Base-by-base conservation (phyloP, 768 basidiomycete species). In the Crepidotus variabilis region DNA sequence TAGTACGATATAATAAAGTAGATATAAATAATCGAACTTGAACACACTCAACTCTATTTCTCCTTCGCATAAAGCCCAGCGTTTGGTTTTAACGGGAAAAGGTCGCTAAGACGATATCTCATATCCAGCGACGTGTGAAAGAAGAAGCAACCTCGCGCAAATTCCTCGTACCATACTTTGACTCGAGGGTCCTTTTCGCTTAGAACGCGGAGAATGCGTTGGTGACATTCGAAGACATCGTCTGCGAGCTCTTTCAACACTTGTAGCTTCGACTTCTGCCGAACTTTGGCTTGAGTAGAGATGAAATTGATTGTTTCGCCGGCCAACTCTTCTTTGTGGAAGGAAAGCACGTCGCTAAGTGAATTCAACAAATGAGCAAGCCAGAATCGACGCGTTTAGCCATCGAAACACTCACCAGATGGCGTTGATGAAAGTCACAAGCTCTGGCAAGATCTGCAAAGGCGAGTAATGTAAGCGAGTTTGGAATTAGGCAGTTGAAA, bases 251-350 rank as follows among this genome's bases (percentile, higher is more conserved):
- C 56, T 0, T 36, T n/a, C 1, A 70, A 63, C 5, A 60, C 61
- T 7, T 70, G 67, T 48, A 67, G 47, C 53, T 74, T 75, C 3
- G 67, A 59, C 6, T 54, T 48, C 2, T 60, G 56, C 2, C 60
- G 55, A 23, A 58, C 63, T 10, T 59, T 57, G 0, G 75, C 74
- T 0, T 70, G 54, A 14, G 65, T 57, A 0, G 76, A 74, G 33
- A 76, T 60, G 23, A 65, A 70, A 55, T 76, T 77, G 34, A 67
- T 65, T 4, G 58, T 55, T 51, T 77, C 77, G 2, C 67, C 70
- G 0, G 52, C 65, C 1, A 65, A 52, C 51, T 77, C 76, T 65
- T 78, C 77, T 55, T 78, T 70, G 51, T 77, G 72, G 53, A 77
- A 77, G 0, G 71, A 76, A 1, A 76, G 59, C 24, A 77, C 60